phyloP scores from a whole-genome alignment of 352 stramenopile genomes.

The Paralagenidium karlingii region DNA sequence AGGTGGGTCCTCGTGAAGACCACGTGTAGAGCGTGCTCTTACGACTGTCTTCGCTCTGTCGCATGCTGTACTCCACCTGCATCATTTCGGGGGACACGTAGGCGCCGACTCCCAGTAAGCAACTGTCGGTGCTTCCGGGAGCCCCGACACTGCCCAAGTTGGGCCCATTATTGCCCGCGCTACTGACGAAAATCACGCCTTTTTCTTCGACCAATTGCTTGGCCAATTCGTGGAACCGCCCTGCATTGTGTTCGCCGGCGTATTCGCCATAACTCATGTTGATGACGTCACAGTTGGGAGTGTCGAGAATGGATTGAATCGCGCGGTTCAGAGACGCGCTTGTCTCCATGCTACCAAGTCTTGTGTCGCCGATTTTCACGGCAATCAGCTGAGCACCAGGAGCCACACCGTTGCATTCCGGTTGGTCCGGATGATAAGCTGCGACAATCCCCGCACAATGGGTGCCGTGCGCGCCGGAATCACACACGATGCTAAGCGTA shows the following conservation, averaged over 20 bases:
- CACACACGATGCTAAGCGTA: constrained; percentile 87
- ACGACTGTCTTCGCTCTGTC: constrained; percentile 38
- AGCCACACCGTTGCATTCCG: constrained; percentile 87
- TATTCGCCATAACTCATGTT: constrained; percentile 97
- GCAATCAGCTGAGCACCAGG: constrained; percentile 87
- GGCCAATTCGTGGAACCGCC: constrained; percentile 82
- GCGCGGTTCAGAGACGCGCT: constrained; percentile 78
- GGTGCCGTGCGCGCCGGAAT: constrained; percentile 90
- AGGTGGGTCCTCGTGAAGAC: constrained; percentile 85
- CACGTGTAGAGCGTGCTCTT: constrained; percentile 81
- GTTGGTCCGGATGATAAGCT: constrained; percentile 77
- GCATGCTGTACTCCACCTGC: constrained; percentile 85
- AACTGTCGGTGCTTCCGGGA: constrained; percentile 81
- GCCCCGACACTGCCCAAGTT: constrained; percentile 88
- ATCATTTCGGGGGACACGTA: constrained; percentile 94
- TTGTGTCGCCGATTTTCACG: constrained; percentile 92
- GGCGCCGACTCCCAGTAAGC: constrained; percentile 87
- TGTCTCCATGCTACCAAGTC: constrained; percentile 91
- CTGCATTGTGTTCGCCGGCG: constrained; percentile 72
- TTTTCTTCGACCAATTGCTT: constrained; percentile 87
- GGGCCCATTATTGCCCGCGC: constrained; percentile 94
- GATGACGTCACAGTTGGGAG: constrained; percentile 84
- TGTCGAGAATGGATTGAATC: constrained; percentile 78
- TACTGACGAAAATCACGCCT: constrained; percentile 89
- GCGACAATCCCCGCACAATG: constrained; percentile 93